phyloP scores from a whole-genome alignment of 768 basidiomycete species.

The Fomitopsis serialis region DNA sequence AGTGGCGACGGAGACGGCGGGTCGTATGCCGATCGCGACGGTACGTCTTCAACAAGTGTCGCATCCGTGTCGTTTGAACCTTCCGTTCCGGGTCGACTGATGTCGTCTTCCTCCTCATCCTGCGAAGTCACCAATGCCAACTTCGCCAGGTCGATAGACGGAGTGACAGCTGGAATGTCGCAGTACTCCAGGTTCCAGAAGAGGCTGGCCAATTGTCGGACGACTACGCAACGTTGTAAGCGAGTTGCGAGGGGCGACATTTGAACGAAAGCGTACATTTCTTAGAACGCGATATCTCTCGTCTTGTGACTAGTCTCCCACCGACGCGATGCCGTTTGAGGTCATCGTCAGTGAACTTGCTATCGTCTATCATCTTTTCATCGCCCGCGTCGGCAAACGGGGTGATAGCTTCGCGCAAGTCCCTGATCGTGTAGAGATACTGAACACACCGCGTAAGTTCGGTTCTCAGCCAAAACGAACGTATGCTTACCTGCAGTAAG shows the following conservation, averaged over 20 bases:
- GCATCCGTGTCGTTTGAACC: constrained; percentile 86
- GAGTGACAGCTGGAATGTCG: constrained; percentile 66
- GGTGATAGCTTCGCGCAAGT: constrained; percentile 71
- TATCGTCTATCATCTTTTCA: constrained; percentile 52
- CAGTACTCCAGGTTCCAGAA: constrained; percentile 73
- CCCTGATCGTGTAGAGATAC: constrained; percentile 96
- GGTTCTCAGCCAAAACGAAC: background rate
- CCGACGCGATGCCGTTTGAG: constrained; percentile 82
- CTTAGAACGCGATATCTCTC: constrained; percentile 79
- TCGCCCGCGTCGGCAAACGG: constrained; percentile 47
- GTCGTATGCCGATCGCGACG: constrained; percentile 28
- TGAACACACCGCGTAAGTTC: constrained; percentile 23
- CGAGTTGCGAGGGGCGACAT: constrained; percentile 2
- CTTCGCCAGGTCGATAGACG: constrained; percentile 83
- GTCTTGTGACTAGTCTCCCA: constrained; percentile 72
- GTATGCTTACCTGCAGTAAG: constrained; percentile 50
- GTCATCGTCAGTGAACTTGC: constrained; percentile 76
- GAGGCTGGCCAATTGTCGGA: constrained; percentile 70
- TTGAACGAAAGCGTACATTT: constrained; percentile 52
- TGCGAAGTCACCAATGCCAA: constrained; percentile 86
- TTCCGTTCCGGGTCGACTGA: constrained; percentile 68
- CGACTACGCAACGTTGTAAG: constrained; percentile 45
- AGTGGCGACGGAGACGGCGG: constrained; percentile 21
- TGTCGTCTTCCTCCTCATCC: constrained; percentile 80
- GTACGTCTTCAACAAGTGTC: constrained; percentile 76